A percentile compares a stretch with the other conserved stretches of the same genome.
phyloP scores from a whole-genome alignment of 306 rosid genomes.

The Aeschynomene evenia region DNA sequence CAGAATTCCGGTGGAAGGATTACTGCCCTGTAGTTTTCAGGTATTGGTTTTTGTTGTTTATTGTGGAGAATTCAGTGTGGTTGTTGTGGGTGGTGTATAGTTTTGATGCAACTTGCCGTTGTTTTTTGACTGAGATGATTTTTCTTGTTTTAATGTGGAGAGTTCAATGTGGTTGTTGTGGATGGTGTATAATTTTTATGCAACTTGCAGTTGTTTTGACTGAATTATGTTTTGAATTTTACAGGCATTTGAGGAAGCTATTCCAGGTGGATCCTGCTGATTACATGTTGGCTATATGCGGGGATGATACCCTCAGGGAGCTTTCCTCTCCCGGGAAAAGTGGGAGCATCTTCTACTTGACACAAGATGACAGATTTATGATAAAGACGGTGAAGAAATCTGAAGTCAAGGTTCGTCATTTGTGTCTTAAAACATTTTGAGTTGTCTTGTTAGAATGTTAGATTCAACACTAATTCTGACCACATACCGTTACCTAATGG shows the following conservation, averaged over 20 bases:
- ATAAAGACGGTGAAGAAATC: constrained; percentile 96
- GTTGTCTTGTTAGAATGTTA: constrained; percentile 16
- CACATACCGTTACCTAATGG: background rate
- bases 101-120: background rate
- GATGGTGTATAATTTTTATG: background rate
- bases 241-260: constrained; percentile 71
- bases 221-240: constrained; percentile 24
- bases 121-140: constrained; percentile 7
- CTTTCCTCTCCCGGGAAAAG: constrained; percentile 95
- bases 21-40: constrained; percentile 51
- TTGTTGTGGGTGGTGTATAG: constrained; percentile 1
- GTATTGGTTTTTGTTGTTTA: constrained; percentile 8
- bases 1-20: constrained; percentile 54
- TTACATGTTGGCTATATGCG: constrained; percentile 54
- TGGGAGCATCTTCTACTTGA: constrained; percentile 87
- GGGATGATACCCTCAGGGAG: constrained; percentile 48
- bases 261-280: constrained; percentile 57
- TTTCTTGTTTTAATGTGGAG: background rate
- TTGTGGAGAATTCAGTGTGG: background rate
- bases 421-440: constrained; percentile 19
- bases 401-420: constrained; percentile 85
- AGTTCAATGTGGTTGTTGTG: background rate
- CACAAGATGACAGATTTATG: constrained; percentile 96
- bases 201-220: constrained; percentile 6
- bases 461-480: background rate